A percentile compares a stretch with the other conserved stretches of the same genome.
Evolutionary conservation across 1,284 basidiomycete species (phyloP).

Genomic region (Trichosporon ovoides): DNA sequence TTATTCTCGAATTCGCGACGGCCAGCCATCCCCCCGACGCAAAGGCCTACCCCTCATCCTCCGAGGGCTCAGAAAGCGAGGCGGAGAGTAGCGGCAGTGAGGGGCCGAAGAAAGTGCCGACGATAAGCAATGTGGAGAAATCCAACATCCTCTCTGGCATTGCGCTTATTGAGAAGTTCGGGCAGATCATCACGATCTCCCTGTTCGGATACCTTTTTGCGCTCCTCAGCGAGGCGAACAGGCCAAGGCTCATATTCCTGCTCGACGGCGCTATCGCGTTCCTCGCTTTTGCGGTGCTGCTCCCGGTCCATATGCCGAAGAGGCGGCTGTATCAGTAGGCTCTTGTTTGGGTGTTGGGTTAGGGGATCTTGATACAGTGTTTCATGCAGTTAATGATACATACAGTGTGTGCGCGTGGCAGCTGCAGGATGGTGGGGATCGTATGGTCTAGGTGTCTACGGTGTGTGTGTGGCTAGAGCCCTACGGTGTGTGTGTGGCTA

Average conservation of each 20-base stretch:
- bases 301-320: constrained; percentile 35
- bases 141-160: constrained; percentile 41
- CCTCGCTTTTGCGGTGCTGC: constrained; percentile 30
- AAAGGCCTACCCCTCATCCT: neutral
- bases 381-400: neutral
- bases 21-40: neutral
- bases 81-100: neutral
- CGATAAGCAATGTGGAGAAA: neutral
- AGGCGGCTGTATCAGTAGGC: too few relatives aligned
- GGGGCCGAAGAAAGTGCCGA: neutral
- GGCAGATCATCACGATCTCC: constrained; percentile 33
- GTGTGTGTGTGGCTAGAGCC: neutral
- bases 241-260: constrained; percentile 34
- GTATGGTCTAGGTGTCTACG: too few relatives aligned
- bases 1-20: constrained; percentile 41
- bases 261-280: constrained; percentile 40
- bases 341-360: too few relatives aligned
- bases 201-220: constrained; percentile 39
- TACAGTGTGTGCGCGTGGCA: neutral
- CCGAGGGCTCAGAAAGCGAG: constrained; percentile 12
- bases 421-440: too few relatives aligned
- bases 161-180: constrained; percentile 44
- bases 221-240: constrained; percentile 27
- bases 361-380: neutral
- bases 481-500: neutral